phyloP scores from a whole-genome alignment of 1,284 basidiomycete genomes.

The Cerrena zonata region DNA sequence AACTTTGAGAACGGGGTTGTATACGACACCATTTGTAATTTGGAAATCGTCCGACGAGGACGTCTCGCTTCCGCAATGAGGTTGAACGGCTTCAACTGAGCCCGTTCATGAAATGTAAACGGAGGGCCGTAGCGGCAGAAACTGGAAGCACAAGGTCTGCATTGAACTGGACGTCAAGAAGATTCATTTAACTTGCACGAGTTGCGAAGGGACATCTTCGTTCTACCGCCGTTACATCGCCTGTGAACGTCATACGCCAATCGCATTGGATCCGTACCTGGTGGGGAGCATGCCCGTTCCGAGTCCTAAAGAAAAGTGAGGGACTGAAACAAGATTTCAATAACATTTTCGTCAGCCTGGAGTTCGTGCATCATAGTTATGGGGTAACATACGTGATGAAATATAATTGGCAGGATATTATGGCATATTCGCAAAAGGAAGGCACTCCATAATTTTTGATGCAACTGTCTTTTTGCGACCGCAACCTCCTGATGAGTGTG shows the following conservation, averaged over 20 bases:
- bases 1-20: neutral
- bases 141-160: neutral
- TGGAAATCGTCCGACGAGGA: neutral
- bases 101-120: neutral
- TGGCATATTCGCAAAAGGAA: neutral
- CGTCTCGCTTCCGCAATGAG: neutral
- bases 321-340: neutral
- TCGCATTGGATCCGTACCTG: neutral
- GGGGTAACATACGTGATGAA: neutral
- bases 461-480: neutral
- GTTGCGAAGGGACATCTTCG: neutral
- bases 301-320: too few relatives aligned
- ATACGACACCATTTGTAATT: neutral
- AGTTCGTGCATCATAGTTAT: neutral
- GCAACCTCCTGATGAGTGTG: neutral
- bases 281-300: too few relatives aligned
- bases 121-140: neutral
- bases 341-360: neutral
- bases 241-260: neutral
- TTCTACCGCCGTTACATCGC: neutral
- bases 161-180: neutral
- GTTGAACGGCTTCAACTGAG: neutral
- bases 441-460: neutral
- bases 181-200: neutral
- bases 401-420: neutral